phyloP scores from a whole-genome alignment of 768 basidiomycete species.

The Pulveroboletus ravenelii region DNA sequence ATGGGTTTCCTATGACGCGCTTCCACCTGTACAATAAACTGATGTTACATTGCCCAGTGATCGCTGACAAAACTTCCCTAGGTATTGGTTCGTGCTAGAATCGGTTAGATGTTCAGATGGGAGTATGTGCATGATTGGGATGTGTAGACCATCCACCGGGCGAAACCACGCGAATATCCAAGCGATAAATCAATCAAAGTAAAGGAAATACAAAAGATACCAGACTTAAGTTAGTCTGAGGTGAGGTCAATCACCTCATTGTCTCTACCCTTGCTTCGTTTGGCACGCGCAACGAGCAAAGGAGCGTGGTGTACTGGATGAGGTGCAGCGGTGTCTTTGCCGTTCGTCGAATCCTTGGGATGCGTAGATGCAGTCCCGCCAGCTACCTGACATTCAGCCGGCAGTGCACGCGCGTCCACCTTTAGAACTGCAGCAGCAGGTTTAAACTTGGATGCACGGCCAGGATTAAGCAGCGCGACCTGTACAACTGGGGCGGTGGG shows the following conservation, averaged over 20 bases:
- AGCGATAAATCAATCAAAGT: neutral
- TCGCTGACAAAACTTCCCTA: neutral
- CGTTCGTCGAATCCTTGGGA: neutral
- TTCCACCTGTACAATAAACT: no score
- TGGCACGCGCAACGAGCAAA: slow-evolving; percentile 23
- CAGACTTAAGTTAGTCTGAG: slow-evolving; percentile 21
- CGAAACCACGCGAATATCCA: neutral
- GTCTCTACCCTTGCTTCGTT: slow-evolving; percentile 2
- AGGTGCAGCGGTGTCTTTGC: neutral
- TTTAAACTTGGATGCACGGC: slow-evolving; percentile 18
- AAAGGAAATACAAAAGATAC: neutral
- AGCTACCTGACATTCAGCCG: neutral
- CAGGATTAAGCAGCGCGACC: neutral
- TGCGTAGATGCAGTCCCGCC: neutral
- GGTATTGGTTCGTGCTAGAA: neutral
- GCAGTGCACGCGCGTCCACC: neutral
- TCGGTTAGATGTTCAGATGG: no score
- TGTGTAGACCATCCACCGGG: neutral
- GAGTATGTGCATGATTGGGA: no score
- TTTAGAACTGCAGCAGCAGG: neutral
- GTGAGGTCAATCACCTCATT: slow-evolving; percentile 41
- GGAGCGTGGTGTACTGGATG: slow-evolving; percentile 5
- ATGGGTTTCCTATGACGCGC: no score
- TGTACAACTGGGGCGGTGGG: neutral
- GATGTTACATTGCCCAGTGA: neutral